Evolutionary conservation across 2,329 filamentous ascomycete genomes (phyloP).

Genomic region (Aspergillus sp.): DNA sequence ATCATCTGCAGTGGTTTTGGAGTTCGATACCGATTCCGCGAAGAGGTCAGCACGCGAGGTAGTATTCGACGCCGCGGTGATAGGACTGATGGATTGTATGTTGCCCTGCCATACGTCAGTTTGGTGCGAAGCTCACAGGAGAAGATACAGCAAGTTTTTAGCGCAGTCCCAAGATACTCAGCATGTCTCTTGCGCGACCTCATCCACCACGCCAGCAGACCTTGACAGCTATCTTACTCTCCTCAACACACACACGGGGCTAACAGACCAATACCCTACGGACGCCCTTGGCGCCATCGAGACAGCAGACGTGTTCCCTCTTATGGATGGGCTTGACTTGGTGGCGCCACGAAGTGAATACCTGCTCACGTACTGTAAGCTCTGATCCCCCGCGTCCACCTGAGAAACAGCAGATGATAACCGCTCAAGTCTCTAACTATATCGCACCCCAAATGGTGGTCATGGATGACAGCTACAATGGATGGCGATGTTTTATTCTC

Average conservation of each 20-base stretch:
- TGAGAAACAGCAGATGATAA: neutral
- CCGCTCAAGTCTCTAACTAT: conserved; percentile 12
- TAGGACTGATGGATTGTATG: neutral
- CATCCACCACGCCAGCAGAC: neutral
- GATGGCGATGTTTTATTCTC: conserved; percentile 15
- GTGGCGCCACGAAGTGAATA: neutral
- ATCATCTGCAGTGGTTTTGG: conserved; percentile 12
- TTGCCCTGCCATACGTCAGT: neutral
- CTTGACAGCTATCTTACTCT: neutral
- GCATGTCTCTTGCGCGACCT: neutral
- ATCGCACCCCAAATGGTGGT: conserved; percentile 16
- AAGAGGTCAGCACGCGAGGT: conserved; percentile 8
- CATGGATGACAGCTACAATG: conserved; percentile 15
- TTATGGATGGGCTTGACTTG: neutral
- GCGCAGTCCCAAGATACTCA: neutral
- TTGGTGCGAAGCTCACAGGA: neutral
- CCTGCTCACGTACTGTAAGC: neutral
- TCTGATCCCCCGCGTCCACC: neutral
- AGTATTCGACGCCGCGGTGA: neutral
- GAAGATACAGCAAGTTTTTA: neutral
- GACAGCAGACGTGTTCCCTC: neutral
- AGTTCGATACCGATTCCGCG: conserved; percentile 12
- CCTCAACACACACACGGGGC: neutral
- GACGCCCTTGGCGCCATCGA: neutral
- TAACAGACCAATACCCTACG: neutral